These are phyloP conservation scores for Xerocomus spinulosus DNA, from an alignment of 768 basidiomycete species.

Conservation along the genomic window DNA sequence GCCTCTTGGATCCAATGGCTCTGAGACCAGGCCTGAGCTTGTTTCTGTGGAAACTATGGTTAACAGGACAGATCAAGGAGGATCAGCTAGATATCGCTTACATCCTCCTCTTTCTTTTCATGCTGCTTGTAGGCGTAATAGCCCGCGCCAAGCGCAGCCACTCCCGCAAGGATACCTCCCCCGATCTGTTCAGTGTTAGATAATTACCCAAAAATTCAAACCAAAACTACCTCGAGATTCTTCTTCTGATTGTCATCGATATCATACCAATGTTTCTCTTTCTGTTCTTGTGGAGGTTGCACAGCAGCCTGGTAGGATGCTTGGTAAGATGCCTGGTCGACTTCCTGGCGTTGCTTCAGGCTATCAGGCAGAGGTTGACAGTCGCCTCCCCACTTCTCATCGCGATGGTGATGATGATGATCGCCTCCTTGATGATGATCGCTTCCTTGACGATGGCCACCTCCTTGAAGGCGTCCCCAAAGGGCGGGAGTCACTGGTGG, in stretches of 20 bases:
- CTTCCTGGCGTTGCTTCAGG: slow-evolving; percentile 29
- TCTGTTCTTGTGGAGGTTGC: slow-evolving; percentile 38
- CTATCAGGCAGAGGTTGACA: slow-evolving; percentile 7
- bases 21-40: slow-evolving; percentile 46
- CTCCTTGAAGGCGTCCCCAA: slow-evolving; percentile 52
- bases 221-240: slow-evolving; percentile 44
- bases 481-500: slow-evolving; percentile 59
- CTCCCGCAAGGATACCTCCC: slow-evolving; percentile 56
- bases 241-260: slow-evolving; percentile 54
- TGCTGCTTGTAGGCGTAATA: slow-evolving; percentile 50
- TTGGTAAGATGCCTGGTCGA: slow-evolving; percentile 10
- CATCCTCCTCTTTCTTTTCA: slow-evolving; percentile 55
- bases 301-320: slow-evolving; percentile 11
- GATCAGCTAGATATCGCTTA: slow-evolving; percentile 15
- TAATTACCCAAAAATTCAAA: not conserved
- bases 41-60: slow-evolving; percentile 35
- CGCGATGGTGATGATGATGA: slow-evolving; percentile 13
- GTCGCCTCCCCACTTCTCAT: slow-evolving; percentile 19
- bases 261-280: slow-evolving; percentile 53
- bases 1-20: slow-evolving; percentile 57
- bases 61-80: not conserved
- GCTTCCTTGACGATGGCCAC: slow-evolving; percentile 18
- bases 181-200: slow-evolving; percentile 44
- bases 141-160: slow-evolving; percentile 50
- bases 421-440: slow-evolving; percentile 22